Evolutionary conservation across 768 basidiomycete species (phyloP), one percentile per base, ranked within the genome.

Genomic region (Dendrothele bispora): DNA sequence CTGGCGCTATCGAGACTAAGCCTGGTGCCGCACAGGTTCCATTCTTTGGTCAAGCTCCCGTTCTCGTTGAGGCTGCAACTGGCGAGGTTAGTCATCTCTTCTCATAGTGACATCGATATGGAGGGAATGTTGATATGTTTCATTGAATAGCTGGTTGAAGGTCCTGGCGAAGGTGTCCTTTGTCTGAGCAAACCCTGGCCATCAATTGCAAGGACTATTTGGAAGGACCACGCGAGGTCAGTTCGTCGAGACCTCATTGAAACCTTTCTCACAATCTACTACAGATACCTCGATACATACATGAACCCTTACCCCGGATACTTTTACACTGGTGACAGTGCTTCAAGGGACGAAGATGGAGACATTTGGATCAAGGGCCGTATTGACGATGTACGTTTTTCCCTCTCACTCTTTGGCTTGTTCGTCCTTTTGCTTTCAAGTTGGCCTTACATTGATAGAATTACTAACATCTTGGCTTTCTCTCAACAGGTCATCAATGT

Each of bases 281-380:
- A 15, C 7, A 44, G 48, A 30, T 81, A 79, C 51, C 55, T 68
- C 17, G 75, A 73, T n/a, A 77, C 76, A 3, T 75, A 73, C 61
- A 73, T 77, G 75, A 61, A 79, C 72, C 88, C 89, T 21, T 95
- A 95, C 71, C 89, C 91, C 5, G 95, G 95, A 6, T 72, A 77
- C 63, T 98, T 91, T 78, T 97, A 88, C 70, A 98, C 95, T n/a
- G 97, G 97, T 20, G 95, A 99, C 59, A 95, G 95, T 37, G 95
- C 95, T 25, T 87, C 88, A 12, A 82, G 95, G 18, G 97, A 98
- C 61, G 83, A 87, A 55, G 84, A 98, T 57, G 97, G 95, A 2
- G 98, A 99, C 71, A 89, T 95, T 63, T 98, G 97, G 95, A 98
- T 99, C 69, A 93, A 93, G 68, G 97, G 95, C 43, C 84, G 97